Percentiles rank a stretch among this genome's conserved stretches.
These are phyloP conservation scores for Quercus berberidifolia DNA, from an alignment of 306 rosid species.

Conservation along the genomic window DNA sequence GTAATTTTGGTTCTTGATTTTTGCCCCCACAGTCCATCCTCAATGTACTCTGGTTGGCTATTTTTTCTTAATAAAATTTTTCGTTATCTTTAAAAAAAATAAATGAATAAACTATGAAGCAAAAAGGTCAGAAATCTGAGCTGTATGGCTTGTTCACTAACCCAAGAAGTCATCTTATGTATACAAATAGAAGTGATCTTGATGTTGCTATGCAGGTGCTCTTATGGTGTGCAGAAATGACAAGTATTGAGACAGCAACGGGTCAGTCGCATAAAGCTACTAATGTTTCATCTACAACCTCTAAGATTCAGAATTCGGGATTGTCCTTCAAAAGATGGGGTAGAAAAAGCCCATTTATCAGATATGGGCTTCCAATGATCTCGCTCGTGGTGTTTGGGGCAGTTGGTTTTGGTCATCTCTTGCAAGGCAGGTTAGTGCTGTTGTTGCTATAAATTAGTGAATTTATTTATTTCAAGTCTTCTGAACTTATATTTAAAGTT, in stretches of 20 bases:
- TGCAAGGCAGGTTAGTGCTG: slow-evolving; percentile 74
- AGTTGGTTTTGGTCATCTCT: slow-evolving; percentile 80
- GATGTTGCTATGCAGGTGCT: neutral
- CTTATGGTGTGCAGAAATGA: slow-evolving; percentile 13
- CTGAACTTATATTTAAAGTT: neutral
- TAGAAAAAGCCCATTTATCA: slow-evolving; percentile 64
- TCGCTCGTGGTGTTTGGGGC: slow-evolving; percentile 82
- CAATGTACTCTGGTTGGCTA: no score
- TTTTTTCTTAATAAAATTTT: no score
- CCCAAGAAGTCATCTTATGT: neutral
- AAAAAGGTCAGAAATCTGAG: neutral
- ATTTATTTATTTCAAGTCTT: neutral
- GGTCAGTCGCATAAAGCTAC: slow-evolving; percentile 22
- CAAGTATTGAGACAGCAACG: slow-evolving; percentile 23
- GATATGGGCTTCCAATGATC: slow-evolving; percentile 93
- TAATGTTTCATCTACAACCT: neutral
- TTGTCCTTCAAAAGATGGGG: slow-evolving; percentile 71
- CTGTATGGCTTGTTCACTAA: neutral
- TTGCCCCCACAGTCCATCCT: no score
- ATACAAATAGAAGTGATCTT: neutral
- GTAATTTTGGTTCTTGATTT: no score
- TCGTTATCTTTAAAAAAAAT: no score
- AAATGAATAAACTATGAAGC: neutral
- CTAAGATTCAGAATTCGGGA: slow-evolving; percentile 23
- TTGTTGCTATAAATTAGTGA: neutral